Conservation (phyloP, 495 filamentous ascomycete genomes). For the Daldinia childiae region DNA sequence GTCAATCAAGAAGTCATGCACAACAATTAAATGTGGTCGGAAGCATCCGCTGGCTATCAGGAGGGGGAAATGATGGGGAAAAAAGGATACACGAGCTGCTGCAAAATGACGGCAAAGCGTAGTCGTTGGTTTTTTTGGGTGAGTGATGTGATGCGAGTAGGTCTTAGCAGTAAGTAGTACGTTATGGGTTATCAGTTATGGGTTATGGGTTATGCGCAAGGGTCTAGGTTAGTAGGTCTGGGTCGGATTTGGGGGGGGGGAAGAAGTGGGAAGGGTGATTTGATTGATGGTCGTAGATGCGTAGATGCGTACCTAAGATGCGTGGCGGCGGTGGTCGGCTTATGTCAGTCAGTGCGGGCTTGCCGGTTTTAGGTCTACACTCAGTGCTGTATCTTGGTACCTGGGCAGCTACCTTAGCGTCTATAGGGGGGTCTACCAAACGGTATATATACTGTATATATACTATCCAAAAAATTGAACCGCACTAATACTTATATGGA, state of each 20-base stretch:
- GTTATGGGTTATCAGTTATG: conserved; percentile 15
- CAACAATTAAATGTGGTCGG: conserved; percentile 19
- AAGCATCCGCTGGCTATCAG: conserved; percentile 29
- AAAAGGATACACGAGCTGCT: conserved; percentile 33
- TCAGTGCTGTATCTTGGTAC: background rate
- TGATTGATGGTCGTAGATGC: conserved; percentile 25
- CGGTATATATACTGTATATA: too few species aligned
- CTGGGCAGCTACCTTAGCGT: background rate
- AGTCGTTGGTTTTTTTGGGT: conserved; percentile 26
- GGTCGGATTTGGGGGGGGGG: conserved; percentile 23
- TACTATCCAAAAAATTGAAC: too few species aligned
- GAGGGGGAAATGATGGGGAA: conserved; percentile 14
- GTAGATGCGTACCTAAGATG: conserved; percentile 12
- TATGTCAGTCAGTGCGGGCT: conserved; percentile 33
- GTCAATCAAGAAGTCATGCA: conserved; percentile 36
- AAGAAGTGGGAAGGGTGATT: conserved; percentile 34
- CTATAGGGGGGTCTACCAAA: too few species aligned
- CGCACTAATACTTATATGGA: too few species aligned
- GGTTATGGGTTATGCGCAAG: conserved; percentile 27
- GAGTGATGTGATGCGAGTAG: conserved; percentile 42
- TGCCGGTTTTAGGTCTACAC: conserved; percentile 26
- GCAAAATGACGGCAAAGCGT: conserved; percentile 42
- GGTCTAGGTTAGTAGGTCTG: conserved; percentile 24
- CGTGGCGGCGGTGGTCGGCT: conserved; percentile 37
- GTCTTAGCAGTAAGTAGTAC: conserved; percentile 30